phyloP scores from a whole-genome alignment of 257 asterid genomes.

The Rauvolfia tetraphylla region DNA sequence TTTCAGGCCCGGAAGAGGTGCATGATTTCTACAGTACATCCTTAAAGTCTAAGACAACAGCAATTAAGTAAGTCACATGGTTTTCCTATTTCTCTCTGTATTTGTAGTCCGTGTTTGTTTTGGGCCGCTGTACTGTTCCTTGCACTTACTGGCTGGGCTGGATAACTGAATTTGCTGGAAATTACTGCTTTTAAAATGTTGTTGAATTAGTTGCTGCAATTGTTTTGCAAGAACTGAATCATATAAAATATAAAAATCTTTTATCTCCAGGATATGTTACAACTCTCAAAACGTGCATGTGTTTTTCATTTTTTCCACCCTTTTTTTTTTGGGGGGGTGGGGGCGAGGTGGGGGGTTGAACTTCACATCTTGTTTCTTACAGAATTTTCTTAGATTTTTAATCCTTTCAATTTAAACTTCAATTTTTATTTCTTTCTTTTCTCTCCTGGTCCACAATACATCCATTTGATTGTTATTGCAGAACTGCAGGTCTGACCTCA shows the following conservation, averaged over 20 bases:
- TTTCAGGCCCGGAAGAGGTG: slow-evolving; percentile 86
- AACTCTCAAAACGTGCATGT: not conserved
- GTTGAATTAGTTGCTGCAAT: not conserved
- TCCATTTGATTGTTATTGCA: slow-evolving; percentile 29
- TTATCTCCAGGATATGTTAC: not conserved
- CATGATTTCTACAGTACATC: slow-evolving; percentile 86
- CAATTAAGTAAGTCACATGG: slow-evolving; percentile 59
- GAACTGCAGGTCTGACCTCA: slow-evolving; percentile 89
- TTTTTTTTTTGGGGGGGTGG: too few species aligned
- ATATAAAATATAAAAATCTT: not conserved
- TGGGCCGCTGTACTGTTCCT: not conserved
- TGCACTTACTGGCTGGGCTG: not conserved
- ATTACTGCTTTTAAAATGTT: not conserved
- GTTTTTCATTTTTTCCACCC: not conserved
- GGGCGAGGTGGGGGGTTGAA: too few species aligned
- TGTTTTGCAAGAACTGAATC: not conserved
- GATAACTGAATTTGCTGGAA: not conserved
- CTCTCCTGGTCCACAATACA: not conserved
- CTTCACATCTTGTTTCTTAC: not conserved
- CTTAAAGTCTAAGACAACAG: slow-evolving; percentile 74
- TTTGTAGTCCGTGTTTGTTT: not conserved
- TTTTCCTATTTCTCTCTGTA: not conserved
- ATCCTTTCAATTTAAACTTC: not conserved
- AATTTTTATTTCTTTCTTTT: not conserved
- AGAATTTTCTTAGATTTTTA: not conserved